These are phyloP conservation scores for Scheffersomyces quercinus DNA, from an alignment of 1,139 yeast genomes.

Conservation along the genomic window DNA sequence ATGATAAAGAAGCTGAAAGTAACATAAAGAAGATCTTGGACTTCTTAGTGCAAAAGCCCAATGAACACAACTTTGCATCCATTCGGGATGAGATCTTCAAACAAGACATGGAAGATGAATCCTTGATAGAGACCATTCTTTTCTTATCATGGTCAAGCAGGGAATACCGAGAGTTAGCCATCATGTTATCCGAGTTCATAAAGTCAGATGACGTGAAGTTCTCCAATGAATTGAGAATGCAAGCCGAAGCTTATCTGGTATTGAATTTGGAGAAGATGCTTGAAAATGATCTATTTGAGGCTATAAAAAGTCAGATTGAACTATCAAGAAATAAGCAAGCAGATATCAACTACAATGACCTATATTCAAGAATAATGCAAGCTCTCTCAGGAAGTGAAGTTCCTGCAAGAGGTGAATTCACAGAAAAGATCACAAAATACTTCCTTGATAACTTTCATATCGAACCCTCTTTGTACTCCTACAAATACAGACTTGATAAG, in stretches of 20 bases:
- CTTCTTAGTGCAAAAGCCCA: conserved; percentile 6
- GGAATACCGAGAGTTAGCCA: conserved; percentile 6
- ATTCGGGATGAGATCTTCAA: conserved; percentile 19
- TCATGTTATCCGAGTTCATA: conserved; percentile 18
- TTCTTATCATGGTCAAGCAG: conserved; percentile 13
- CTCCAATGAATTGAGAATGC: conserved; percentile 20
- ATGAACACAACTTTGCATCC: conserved; percentile 9
- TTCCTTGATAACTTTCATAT: conserved; percentile 13
- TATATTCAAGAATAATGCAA: conserved; percentile 20
- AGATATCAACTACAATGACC: conserved; percentile 8
- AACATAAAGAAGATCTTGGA: conserved; percentile 1
- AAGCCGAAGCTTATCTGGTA: conserved; percentile 15
- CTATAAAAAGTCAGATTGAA: conserved; percentile 7
- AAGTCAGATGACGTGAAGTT: conserved; percentile 24
- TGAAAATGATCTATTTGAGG: conserved; percentile 10
- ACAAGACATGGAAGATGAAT: conserved; percentile 27
- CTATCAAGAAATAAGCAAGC: not conserved
- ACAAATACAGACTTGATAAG: conserved; percentile 30
- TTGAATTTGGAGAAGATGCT: conserved; percentile 3
- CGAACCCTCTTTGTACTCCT: conserved; percentile 25
- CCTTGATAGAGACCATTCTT: conserved; percentile 21
- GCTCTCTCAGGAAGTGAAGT: conserved; percentile 16
- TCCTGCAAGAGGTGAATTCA: conserved; percentile 22
- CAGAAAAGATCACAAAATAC: conserved; percentile 13
- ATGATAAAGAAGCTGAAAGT: conserved; percentile 8